A percentile compares a stretch with the other conserved stretches of the same genome.
Evolutionary conservation across 768 basidiomycete genomes (phyloP).

Genomic region (Trichaptum fuscoviolaceum): DNA sequence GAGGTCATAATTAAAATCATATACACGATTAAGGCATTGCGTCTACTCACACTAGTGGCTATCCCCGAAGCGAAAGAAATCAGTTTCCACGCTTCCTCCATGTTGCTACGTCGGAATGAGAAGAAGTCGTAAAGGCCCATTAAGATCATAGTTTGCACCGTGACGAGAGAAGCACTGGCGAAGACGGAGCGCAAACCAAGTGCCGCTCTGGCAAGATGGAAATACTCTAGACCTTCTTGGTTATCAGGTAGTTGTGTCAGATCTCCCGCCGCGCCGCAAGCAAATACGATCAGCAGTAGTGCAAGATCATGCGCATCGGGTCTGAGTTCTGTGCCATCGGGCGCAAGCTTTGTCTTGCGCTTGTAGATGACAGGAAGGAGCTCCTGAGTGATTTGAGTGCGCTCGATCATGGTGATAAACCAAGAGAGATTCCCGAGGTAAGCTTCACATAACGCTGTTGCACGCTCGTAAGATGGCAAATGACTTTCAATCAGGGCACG

Average conservation of each 20-base stretch:
- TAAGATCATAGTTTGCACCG: conserved; percentile 65
- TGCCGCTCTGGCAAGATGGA: conserved; percentile 61
- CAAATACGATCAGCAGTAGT: conserved; percentile 43
- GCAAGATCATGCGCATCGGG: conserved; percentile 45
- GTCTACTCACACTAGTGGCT: conserved; percentile 50
- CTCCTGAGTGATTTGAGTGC: conserved; percentile 48
- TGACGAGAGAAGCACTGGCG: conserved; percentile 57
- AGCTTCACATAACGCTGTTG: conserved; percentile 50
- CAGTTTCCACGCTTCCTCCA: conserved; percentile 68
- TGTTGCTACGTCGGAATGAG: conserved; percentile 23
- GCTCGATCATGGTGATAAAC: conserved; percentile 71
- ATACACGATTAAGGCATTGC: neutral
- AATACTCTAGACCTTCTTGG: conserved; percentile 54
- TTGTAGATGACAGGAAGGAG: conserved; percentile 37
- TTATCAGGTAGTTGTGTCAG: conserved; percentile 25
- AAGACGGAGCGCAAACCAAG: conserved; percentile 53
- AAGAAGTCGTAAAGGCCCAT: conserved; percentile 48
- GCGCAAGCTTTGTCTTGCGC: conserved; percentile 13
- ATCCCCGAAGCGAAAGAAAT: conserved; percentile 60
- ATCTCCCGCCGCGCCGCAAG: conserved; percentile 46
- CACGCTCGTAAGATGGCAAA: conserved; percentile 49
- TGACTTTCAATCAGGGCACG: conserved; percentile 47
- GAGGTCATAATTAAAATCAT: conserved; percentile 17
- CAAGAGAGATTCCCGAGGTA: conserved; percentile 74
- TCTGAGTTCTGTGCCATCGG: conserved; percentile 28